Base-by-base conservation (phyloP, 2,329 filamentous ascomycete genomes). In the Alternaria metachromatica region DNA sequence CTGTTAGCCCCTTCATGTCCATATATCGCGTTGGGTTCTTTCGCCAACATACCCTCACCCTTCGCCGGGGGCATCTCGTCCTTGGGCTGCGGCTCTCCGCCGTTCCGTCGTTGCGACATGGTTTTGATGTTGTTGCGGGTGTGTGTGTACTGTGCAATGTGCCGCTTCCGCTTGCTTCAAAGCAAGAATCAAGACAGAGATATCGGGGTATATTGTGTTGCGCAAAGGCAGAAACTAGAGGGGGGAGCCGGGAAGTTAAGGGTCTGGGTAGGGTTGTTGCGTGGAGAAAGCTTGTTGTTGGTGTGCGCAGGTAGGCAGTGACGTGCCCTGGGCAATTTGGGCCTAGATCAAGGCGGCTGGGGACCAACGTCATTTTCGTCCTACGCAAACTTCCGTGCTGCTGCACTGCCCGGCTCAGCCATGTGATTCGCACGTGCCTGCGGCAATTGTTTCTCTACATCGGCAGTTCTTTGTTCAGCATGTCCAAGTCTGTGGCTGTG, bases 1-100 rank as follows among this genome's bases (percentile, higher is more conserved):
- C 48, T 55, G 60, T 72, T 26, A 74, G 66, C 11, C 26, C 9
- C n/a, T 23, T n/a, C 13, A 23, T 1, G 4, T 25, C 6, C 13
- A 23, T 10, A 41, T 53, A 21, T 33, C 13, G 37, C 49, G 20
- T 23, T 23, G 49, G 6, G 2, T 7, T 20, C 25, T 41, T 37
- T 13, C 12, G 20, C 20, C 20, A 21, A 65, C 82, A 62, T 78
- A 86, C 84, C 79, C 68, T 80, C 78, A 67, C 83, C 81, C 69
- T 79, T 79, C 46, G 76, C 78, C 70, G 75, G 70, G 25, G 74
- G 67, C 58, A 64, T 64, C 18, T 68, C 72, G 58, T 82, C 78
- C 74, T 87, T 87, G 57, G 80, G 55, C 21, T 60, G 61, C 57
- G 61, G n/a, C 44, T 63, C 60, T 50, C 60, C 60, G 61, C 61